Conservation (phyloP, 768 basidiomycete genomes). For the Postia placenta region DNA sequence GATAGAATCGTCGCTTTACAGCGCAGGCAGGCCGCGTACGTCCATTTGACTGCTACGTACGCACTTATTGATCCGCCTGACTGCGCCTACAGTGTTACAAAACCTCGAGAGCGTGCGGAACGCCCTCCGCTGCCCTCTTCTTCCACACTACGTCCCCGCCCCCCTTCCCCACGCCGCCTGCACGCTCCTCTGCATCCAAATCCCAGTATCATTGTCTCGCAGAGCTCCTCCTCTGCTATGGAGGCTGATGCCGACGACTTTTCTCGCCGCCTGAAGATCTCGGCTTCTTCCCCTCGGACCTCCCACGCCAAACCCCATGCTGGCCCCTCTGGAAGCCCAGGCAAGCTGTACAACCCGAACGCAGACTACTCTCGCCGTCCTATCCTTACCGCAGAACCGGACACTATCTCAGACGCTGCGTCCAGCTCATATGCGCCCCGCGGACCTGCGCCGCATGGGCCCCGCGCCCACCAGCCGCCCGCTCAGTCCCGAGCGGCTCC, state of each 20-base stretch:
- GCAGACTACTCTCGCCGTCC: constrained; percentile 52
- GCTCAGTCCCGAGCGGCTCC: constrained; percentile 29
- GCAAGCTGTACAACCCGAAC: constrained; percentile 69
- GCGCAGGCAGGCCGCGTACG: constrained; percentile 56
- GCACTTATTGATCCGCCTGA: neutral
- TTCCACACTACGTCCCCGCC: constrained; percentile 25
- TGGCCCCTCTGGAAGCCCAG: constrained; percentile 19
- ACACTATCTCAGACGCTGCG: constrained; percentile 52
- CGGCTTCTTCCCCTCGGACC: constrained; percentile 36
- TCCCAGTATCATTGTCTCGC: constrained; percentile 27
- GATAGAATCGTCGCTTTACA: constrained; percentile 64
- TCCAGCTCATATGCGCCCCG: constrained; percentile 44
- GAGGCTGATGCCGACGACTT: constrained; percentile 64
- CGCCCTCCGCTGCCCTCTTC: constrained; percentile 25
- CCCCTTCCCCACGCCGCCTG: constrained; percentile 25
- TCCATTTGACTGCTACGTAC: constrained; percentile 10
- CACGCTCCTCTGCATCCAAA: constrained; percentile 16
- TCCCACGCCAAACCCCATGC: constrained; percentile 22
- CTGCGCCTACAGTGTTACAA: constrained; percentile 32
- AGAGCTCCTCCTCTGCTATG: constrained; percentile 37
- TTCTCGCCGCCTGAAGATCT: constrained; percentile 64
- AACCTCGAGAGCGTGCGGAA: constrained; percentile 43
- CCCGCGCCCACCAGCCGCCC: constrained; percentile 24
- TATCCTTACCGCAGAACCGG: constrained; percentile 59
- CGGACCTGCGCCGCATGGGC: constrained; percentile 21